Base-by-base conservation (phyloP, 768 basidiomycete species). In the Podaxis sp. region DNA sequence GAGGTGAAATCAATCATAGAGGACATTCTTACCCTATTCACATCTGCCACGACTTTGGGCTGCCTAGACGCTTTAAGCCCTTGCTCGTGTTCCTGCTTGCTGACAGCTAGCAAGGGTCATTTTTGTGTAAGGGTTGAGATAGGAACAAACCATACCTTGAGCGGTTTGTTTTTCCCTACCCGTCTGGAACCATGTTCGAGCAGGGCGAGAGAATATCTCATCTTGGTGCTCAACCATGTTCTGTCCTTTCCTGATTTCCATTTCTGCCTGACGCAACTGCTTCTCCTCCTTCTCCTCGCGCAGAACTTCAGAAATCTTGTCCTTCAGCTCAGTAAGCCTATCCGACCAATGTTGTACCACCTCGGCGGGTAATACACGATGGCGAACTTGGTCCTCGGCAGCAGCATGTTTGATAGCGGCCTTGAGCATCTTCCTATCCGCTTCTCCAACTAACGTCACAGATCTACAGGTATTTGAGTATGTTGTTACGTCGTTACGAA, bases 181-280 rank as follows among this genome's bases (percentile, higher is more conserved):
- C 8, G 83, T 87, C 76, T 98, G 97, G 83, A 99, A 99, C 97
- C 97, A 99, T n/a, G 95, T 98, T 68, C 96, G 84, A 17, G 95
- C 94, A 4, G 97, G 97, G 63, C 96, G 82, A 22, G 93, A 89
- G 73, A 87, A 92, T 68, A 99, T 99, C 77, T 99, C 96, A 11
- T 82, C 85, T 74, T 92, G 85, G 66, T 99, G 94, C 72, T 97
- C 90, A 54, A 98, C 86, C 82, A 99, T 87, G 73, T 99, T 99
- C 76, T 96, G 85, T 22, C 95, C 93, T 74, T 98, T 99, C 67
- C 83, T 88, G 28, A 99, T 70, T 73, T 99, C 93, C 95, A 99
- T 97, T 74, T 99, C 96, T 13, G 93, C 96, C 72, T 84, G 86
- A 55, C 92, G 87, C 54, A 97, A 75, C 72, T 91, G 85, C 77